A percentile compares a stretch with the other conserved stretches of the same genome.
Evolutionary conservation across 495 filamentous ascomycete genomes (phyloP).

Genomic region (Cudoniella acicularis): DNA sequence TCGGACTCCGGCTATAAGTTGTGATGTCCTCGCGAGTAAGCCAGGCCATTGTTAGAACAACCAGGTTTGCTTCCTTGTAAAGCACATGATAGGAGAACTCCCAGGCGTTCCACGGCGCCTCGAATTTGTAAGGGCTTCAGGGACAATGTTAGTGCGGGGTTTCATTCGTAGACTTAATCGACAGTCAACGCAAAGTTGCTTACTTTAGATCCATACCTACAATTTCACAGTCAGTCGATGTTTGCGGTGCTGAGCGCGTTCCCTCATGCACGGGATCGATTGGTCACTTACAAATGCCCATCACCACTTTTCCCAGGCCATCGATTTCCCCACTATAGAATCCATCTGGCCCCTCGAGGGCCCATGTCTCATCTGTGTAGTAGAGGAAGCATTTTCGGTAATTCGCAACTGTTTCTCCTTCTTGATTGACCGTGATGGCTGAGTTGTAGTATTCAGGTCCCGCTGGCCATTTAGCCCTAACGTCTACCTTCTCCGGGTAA

Average conservation of each 20-base stretch:
- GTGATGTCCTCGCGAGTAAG: slow-evolving; percentile 53
- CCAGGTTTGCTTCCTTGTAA: slow-evolving; percentile 60
- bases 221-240: slow-evolving; percentile 8
- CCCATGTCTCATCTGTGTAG: slow-evolving; percentile 91
- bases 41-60: slow-evolving; percentile 90
- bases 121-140: slow-evolving; percentile 67
- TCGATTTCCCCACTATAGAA: slow-evolving; percentile 52
- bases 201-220: slow-evolving; percentile 68
- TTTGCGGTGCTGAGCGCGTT: background rate
- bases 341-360: slow-evolving; percentile 64
- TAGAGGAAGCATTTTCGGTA: slow-evolving; percentile 91
- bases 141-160: no score
- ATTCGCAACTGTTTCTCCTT: slow-evolving; percentile 69
- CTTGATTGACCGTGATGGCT: slow-evolving; percentile 68
- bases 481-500: slow-evolving; percentile 71
- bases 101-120: slow-evolving; percentile 70
- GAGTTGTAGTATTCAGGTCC: slow-evolving; percentile 72
- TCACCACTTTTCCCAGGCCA: slow-evolving; percentile 60
- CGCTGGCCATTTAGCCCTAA: slow-evolving; percentile 34
- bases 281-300: slow-evolving; percentile 71
- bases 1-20: slow-evolving; percentile 36
- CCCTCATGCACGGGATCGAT: slow-evolving; percentile 16
- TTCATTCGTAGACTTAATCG: slow-evolving; percentile 4
- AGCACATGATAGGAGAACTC: slow-evolving; percentile 83
- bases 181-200: slow-evolving; percentile 13